Evolutionary conservation across 2,329 filamentous ascomycete genomes (phyloP).

Genomic region (Tolypocladium paradoxum): DNA sequence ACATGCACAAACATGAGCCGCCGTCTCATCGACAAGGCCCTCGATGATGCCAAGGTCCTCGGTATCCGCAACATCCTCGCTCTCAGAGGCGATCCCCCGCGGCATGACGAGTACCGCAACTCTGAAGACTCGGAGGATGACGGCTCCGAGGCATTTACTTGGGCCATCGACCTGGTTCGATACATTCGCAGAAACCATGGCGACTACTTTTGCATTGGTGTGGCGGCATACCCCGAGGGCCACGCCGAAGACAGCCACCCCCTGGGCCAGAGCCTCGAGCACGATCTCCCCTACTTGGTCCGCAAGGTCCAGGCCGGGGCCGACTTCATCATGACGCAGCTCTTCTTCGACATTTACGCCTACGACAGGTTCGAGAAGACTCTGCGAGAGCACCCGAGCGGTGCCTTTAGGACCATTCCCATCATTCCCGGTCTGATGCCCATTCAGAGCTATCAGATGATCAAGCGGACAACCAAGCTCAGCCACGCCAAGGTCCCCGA

Average conservation of each 20-base stretch:
- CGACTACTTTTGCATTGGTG: conserved; percentile 93
- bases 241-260: conserved; percentile 88
- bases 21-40: conserved; percentile 71
- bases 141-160: conserved; percentile 69
- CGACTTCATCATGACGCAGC: conserved; percentile 97
- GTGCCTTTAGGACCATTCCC: conserved; percentile 72
- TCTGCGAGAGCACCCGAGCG: conserved; percentile 71
- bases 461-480: conserved; percentile 86
- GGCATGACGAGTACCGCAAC: conserved; percentile 73
- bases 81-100: conserved; percentile 79
- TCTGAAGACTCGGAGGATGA: conserved; percentile 46
- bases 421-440: conserved; percentile 97
- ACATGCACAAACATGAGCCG: conserved; percentile 98
- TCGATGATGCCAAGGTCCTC: conserved; percentile 81
- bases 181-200: conserved; percentile 82
- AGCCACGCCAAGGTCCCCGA: conserved; percentile 78
- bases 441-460: conserved; percentile 93
- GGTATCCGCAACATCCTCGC: conserved; percentile 93
- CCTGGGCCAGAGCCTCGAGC: conserved; percentile 53
- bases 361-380: conserved; percentile 71
- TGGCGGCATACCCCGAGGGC: conserved; percentile 90
- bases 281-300: conserved; percentile 78
- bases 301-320: conserved; percentile 88
- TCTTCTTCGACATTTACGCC: conserved; percentile 84
- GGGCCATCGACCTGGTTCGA: conserved; percentile 77